These are phyloP conservation scores for Globisporangium middletonii DNA, from an alignment of 352 stramenopile species.

Conservation along the genomic window DNA sequence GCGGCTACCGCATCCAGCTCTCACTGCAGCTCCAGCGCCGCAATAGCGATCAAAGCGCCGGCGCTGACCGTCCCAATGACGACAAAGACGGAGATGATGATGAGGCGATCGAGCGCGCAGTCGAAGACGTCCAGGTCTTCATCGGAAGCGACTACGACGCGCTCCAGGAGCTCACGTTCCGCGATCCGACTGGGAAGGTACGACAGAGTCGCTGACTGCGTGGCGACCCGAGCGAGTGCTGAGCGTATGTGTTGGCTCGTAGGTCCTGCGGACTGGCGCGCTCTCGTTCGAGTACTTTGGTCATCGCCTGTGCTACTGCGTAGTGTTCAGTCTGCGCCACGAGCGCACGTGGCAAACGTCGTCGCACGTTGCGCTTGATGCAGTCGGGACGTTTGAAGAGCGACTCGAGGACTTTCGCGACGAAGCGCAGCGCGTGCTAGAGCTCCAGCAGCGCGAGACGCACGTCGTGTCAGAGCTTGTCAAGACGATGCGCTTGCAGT, in stretches of 20 bases:
- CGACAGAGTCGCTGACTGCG: not conserved
- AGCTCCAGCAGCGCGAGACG: slow-evolving; percentile 44
- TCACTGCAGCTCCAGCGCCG: slow-evolving; percentile 7
- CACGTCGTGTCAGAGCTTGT: slow-evolving; percentile 70
- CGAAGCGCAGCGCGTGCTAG: slow-evolving; percentile 36
- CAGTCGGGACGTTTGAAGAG: slow-evolving; percentile 32
- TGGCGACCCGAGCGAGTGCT: not conserved
- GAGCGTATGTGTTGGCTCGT: not conserved
- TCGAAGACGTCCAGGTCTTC: slow-evolving; percentile 31
- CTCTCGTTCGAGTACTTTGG: slow-evolving; percentile 59
- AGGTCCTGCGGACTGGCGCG: slow-evolving; percentile 25
- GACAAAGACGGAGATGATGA: not conserved
- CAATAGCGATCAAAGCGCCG: not conserved
- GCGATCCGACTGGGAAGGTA: slow-evolving; percentile 38
- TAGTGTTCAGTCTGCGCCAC: slow-evolving; percentile 32
- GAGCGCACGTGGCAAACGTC: slow-evolving; percentile 9
- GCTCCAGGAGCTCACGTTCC: slow-evolving; percentile 37
- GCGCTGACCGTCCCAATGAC: not conserved
- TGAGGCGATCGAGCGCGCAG: not conserved
- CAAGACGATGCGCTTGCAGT: slow-evolving; percentile 65
- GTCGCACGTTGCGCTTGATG: slow-evolving; percentile 12
- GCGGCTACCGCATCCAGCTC: slow-evolving; percentile 40
- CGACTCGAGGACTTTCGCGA: slow-evolving; percentile 57
- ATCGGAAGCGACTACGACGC: slow-evolving; percentile 55
- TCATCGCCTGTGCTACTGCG: slow-evolving; percentile 46